Base-by-base conservation (phyloP, 2,329 filamentous ascomycete species). In the Stagonosporopsis cucurbitacearum region DNA sequence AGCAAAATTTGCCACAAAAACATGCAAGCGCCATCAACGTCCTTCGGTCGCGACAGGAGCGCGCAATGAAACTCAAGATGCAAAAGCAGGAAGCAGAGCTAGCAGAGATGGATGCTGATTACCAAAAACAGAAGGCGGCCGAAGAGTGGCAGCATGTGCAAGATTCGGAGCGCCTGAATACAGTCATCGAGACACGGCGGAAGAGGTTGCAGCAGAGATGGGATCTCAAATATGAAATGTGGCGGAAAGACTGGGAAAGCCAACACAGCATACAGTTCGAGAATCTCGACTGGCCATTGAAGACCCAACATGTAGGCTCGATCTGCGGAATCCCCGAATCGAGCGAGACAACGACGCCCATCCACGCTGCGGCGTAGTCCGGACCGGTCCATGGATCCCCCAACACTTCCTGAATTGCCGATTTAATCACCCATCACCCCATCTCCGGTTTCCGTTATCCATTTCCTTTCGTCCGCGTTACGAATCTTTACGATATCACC, bases 1-100 rank as follows among this genome's bases (percentile, higher is more conserved):
- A 78, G 35, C 69, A 77, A 26, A 70, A 73, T 23, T 73, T 82
- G 45, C 75, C 76, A 6, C 66, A 63, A 9, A 77, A 76, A 60
- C 79, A 82, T 43, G 71, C 73, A 19, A 77, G 73, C 46, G 78
- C 77, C 12, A 80, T 81, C 62, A 80, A 80, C 42, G 78, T 81
- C 6, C 60, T 81, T 7, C 69, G 79, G 11, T 79, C 77, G 20
- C 74, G 77, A 54, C 80, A 82, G 63, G 73, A 75, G 37, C 66
- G 77, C 28, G 70, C 77, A 7, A 65, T 74, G 40, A 72, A 73
- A 43, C 56, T 66, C 7, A 73, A 75, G 19, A 47, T 69, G 6
- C 67, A 75, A 44, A 71, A 76, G 45, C 78, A 80, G 52, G 70
- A 77, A 20, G 62, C 67, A n/a, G 78, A 79, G 49, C 49, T 78